A percentile compares a stretch with the other conserved stretches of the same genome.
Conservation (phyloP, 768 basidiomycete species). For the Symmetrospora coprosmae region DNA sequence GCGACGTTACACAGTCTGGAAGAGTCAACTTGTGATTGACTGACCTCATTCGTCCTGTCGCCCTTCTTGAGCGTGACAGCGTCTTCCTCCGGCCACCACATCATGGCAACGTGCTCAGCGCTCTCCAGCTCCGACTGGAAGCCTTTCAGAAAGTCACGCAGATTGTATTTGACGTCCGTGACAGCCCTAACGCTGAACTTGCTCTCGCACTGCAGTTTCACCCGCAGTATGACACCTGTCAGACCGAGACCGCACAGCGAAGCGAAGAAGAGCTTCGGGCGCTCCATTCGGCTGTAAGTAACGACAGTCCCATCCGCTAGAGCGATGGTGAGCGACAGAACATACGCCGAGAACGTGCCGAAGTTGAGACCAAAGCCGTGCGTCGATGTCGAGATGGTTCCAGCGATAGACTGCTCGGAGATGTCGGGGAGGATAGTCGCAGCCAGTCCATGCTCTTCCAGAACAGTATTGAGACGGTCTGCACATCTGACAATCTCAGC, state of each 20-base stretch:
- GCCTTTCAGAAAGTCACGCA: too few relatives aligned
- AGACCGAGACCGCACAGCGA: background rate
- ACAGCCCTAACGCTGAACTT: too few relatives aligned
- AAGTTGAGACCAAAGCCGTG: background rate
- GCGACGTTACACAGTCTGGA: too few relatives aligned
- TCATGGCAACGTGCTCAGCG: too few relatives aligned
- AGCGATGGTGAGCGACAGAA: background rate
- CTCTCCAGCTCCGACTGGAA: too few relatives aligned
- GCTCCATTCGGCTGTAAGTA: background rate
- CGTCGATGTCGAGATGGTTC: background rate
- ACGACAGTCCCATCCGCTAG: background rate
- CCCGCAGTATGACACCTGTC: background rate
- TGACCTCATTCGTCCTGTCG: too few relatives aligned
- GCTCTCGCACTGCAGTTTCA: background rate
- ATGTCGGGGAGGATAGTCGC: background rate
- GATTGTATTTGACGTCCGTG: too few relatives aligned
- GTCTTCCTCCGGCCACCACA: too few relatives aligned
- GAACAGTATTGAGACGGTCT: background rate
- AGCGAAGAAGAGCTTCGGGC: background rate
- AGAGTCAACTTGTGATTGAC: too few relatives aligned
- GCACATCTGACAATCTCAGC: background rate
- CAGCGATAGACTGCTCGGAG: background rate
- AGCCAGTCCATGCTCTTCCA: background rate
- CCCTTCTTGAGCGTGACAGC: too few relatives aligned
- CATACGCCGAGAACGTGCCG: background rate